Base-by-base conservation (phyloP, 306 rosid species). In the Casuarina glauca region DNA sequence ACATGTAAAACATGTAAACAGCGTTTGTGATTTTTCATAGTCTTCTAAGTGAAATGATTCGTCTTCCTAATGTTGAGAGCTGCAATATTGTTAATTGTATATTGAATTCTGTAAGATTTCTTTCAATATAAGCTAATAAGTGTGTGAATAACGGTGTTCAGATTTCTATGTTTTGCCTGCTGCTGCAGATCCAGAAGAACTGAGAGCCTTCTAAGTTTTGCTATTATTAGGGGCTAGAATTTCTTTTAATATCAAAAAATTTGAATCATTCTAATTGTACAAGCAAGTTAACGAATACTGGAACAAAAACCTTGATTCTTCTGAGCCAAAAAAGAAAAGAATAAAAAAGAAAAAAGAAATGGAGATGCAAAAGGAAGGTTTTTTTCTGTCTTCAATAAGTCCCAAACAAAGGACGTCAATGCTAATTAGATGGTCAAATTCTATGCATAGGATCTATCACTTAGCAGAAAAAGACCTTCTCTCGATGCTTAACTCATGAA, bases 31-130 rank as follows among this genome's bases (percentile, higher is more conserved):
- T 72, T 16, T 66, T 70, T 71, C 17, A 32, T 52, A 7, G 38
- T 82, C 38, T 74, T 64, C 16, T 26, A 7, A 35, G 68, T 72
- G 74, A 61, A 60, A 50, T 73, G 69, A 41, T 43, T 19, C 69
- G 73, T 20, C 38, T 74, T 76, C 32, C 67, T 50, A 51, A 11
- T 67, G 17, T 20, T 19, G 80, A 54, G 67, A 58, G 26, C 63
- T 63, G 64, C 48, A 60, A 72, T 54, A 26, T 71, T 72, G 69
- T 63, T 20, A 64, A 64, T 46, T 64, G 85, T 82, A 81, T 72
- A 72, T 54, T 45, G 54, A 72, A 19, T 71, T 36, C 66, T 3
- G 48, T 20, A 39, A 38, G 53, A 20, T 60, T 62, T 69, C 43
- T 70, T 50, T 20, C 48, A 10, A 50, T 48, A 68, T 73, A 70